These are phyloP conservation scores for Pseudovirgaria hyperparasitica DNA, from an alignment of 2,329 filamentous ascomycete species.

Conservation along the genomic window DNA sequence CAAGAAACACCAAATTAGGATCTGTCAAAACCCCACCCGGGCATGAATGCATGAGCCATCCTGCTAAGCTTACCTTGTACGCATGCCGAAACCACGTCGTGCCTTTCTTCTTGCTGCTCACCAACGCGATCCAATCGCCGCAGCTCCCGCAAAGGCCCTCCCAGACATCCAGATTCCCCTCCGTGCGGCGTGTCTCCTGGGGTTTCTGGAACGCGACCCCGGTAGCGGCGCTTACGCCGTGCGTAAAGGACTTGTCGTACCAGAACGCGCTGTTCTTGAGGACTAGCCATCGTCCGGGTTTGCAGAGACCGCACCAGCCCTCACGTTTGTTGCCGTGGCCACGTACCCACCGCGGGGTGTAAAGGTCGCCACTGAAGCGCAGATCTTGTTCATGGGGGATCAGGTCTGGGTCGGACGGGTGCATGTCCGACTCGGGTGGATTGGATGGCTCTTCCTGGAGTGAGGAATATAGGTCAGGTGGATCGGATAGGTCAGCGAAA, in stretches of 20 bases:
- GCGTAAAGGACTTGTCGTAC: slow-evolving; percentile 87
- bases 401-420: slow-evolving; percentile 61
- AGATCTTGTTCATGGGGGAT: slow-evolving; percentile 63
- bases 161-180: slow-evolving; percentile 71
- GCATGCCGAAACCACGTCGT: slow-evolving; percentile 85
- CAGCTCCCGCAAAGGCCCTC: slow-evolving; percentile 68
- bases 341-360: slow-evolving; percentile 73
- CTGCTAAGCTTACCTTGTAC: slow-evolving; percentile 56
- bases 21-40: slow-evolving; percentile 5
- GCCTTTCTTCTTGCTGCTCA: slow-evolving; percentile 84
- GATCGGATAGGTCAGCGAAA: slow-evolving; percentile 61
- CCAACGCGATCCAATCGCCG: slow-evolving; percentile 67
- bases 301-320: slow-evolving; percentile 83
- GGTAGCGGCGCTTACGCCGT: slow-evolving; percentile 73
- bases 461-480: slow-evolving; percentile 64
- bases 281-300: slow-evolving; percentile 73
- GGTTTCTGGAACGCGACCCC: slow-evolving; percentile 69
- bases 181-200: slow-evolving; percentile 60
- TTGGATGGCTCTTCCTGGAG: slow-evolving; percentile 61
- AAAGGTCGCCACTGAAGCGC: slow-evolving; percentile 68
- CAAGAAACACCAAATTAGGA: slow-evolving; percentile 8
- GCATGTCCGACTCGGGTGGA: slow-evolving; percentile 71
- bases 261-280: slow-evolving; percentile 86
- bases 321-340: slow-evolving; percentile 80
- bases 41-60: no score